Evolutionary conservation across 371 early-diverging fungal genomes (phyloP), one percentile per base, ranked within the genome.

Genomic region (Vairimorpha necatrix): DNA sequence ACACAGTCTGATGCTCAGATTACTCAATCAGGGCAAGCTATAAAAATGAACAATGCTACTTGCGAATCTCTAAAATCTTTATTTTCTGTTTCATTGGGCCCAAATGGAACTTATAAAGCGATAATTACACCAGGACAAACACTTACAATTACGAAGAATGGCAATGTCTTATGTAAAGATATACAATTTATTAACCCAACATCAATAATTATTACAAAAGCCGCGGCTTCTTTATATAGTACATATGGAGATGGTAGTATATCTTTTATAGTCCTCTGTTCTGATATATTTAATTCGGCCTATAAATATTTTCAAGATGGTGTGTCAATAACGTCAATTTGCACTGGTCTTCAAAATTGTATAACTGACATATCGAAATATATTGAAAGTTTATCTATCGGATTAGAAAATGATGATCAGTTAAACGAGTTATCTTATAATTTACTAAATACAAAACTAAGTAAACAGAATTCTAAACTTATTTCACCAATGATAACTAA

Each of bases 171-270:
- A 22, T 77, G 82, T 11, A 79, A 87, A 80, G 97, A 98, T 87
- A 95, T 99, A 91, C 93, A 92, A 87, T 95, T 98, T 85, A 94
- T 94, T 88, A 94, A 99, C 87, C 99, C 99, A 26, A 97, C 96
- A 6, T 95, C 98, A 48, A 91, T 93, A 69, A 93, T 99, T 91
- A 94, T 99, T 81, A 97, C 97, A 32, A 90, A 95, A 68, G 93
- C 96, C 36, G 96, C 97, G 11, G 92, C 92, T 39, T 96, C 96
- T 34, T 94, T 96, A 86, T 95, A 95, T 85, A 93, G 94, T 77
- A 90, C 95, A 63, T 93, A 93, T 42, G 99, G 99, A 68, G 99
- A 99, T 81, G 99, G 99, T 61, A 95, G 96, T 9, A 94, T 96
- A 16, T 90, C 95, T 0, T 91, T 94, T 80, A 94, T 98, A 33